Evolutionary conservation across 2,329 filamentous ascomycete species (phyloP).

Genomic region (Huntiella omanensis): DNA sequence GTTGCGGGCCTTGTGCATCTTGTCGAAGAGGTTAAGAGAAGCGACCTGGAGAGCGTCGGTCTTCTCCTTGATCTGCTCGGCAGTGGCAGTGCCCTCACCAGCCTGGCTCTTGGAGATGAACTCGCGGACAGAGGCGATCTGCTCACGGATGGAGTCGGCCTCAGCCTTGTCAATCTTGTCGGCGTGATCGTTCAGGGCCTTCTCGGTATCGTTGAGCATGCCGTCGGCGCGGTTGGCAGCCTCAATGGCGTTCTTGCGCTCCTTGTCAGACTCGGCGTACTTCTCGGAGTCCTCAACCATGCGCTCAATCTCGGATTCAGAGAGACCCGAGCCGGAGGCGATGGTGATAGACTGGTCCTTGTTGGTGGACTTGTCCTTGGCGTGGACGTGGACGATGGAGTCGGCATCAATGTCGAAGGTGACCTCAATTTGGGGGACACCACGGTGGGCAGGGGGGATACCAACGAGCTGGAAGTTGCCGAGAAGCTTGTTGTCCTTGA

Average conservation of each 20-base stretch:
- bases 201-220: slow-evolving; percentile 93
- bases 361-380: slow-evolving; percentile 98
- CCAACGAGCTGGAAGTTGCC: slow-evolving; percentile 99
- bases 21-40: slow-evolving; percentile 92
- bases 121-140: slow-evolving; percentile 71
- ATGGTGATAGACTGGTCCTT: slow-evolving; percentile 99
- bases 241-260: slow-evolving; percentile 90
- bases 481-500: slow-evolving; percentile 94
- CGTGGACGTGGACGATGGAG: slow-evolving; percentile 92
- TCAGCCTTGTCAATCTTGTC: slow-evolving; percentile 95
- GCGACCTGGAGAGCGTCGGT: slow-evolving; percentile 94
- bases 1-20: slow-evolving; percentile 93
- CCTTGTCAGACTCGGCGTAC: slow-evolving; percentile 87
- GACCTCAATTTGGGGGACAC: slow-evolving; percentile 91
- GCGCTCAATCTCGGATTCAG: slow-evolving; percentile 80
- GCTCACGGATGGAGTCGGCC: slow-evolving; percentile 82
- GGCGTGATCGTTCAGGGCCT: slow-evolving; percentile 90
- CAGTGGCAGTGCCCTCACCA: slow-evolving; percentile 69
- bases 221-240: slow-evolving; percentile 93
- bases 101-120: slow-evolving; percentile 88
- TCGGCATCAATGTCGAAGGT: slow-evolving; percentile 98
- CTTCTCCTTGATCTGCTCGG: slow-evolving; percentile 89
- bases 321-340: slow-evolving; percentile 90
- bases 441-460: slow-evolving; percentile 87
- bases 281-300: slow-evolving; percentile 98